Base-by-base conservation (phyloP, 805 yeast species). In the Saccharomycopsis javanensis region DNA sequence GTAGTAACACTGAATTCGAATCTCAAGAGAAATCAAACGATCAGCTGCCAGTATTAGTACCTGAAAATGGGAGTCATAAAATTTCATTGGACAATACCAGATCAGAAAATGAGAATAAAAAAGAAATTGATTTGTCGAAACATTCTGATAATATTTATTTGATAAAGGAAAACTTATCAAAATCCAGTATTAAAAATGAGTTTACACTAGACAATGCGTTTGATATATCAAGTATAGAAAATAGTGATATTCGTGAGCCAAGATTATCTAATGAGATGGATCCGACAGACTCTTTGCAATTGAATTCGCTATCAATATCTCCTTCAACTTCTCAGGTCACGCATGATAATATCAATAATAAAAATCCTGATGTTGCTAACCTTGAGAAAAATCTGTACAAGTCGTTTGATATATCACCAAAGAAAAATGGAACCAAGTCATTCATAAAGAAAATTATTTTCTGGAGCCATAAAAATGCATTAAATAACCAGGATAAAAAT, bases 361-460 rank as follows among this genome's bases (percentile, higher is more conserved):
- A 52, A 20, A 15, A 25, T 35, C 16, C 10, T 5, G 38, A 23
- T n/a, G 27, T 4, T 20, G 11, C 7, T 20, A 20, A 23, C n/a
- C 2, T 8, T 10, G 28, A 42, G 10, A 16, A 7, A 42, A 42
- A 15, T 27, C 15, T 23, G 25, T 25, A 20, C 23, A 42, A 20
- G 11, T 20, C 48, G 6, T 42, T 25, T 20, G 28, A 42, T 10
- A 42, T 11, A 20, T 4, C 48, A 18, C 7, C 52, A 4, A 51
- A 51, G 50, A 34, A 52, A 7, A 51, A 33, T n/a, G 54, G 50
- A n/a, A 51, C 59, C 3, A 56, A 56, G 48, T 54, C 55, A 7
- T 59, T 59, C 18, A 51, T 59, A 10, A 59, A 57, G 13, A 59
- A 59, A 35, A 31, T 59, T 3, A 59, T 54, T 18, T 59, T 57